Conservation (phyloP, 352 stramenopile genomes). For the Phytopythium oedochilum region DNA sequence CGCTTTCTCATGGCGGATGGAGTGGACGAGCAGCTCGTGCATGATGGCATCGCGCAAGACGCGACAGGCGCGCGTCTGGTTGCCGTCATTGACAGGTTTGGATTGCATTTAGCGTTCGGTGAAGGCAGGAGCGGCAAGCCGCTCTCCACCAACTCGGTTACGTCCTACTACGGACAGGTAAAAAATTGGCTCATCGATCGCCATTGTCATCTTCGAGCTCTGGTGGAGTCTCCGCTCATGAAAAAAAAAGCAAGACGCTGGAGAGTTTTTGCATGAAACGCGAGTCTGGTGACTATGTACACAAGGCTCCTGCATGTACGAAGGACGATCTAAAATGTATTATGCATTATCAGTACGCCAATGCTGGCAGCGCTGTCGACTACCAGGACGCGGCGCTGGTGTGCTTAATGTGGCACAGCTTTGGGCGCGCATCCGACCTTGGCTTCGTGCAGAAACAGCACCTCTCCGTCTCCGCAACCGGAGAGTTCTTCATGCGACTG, state of each 20-base stretch:
- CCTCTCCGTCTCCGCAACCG: slow-evolving; percentile 4
- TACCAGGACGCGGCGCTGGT: slow-evolving; percentile 19
- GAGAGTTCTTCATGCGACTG: slow-evolving; percentile 9
- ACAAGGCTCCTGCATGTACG: not conserved
- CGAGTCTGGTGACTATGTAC: not conserved
- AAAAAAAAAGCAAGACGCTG: not conserved
- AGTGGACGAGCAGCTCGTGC: not conserved
- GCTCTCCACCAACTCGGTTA: not conserved
- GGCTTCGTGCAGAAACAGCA: slow-evolving; percentile 9
- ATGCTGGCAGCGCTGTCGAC: not conserved
- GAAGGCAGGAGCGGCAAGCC: not conserved
- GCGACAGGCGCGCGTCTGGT: not conserved
- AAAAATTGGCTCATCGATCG: not conserved
- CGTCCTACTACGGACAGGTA: not conserved
- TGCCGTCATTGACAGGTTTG: not conserved
- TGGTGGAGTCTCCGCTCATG: not conserved
- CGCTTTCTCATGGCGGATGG: not conserved
- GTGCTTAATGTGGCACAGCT: slow-evolving; percentile 11
- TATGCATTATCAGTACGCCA: not conserved
- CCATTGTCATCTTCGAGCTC: not conserved
- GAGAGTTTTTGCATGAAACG: not conserved
- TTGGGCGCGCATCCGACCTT: slow-evolving; percentile 10
- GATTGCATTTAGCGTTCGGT: not conserved
- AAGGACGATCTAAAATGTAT: not conserved
- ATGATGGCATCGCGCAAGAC: not conserved